Percentiles rank a stretch among this genome's conserved stretches.
Evolutionary conservation across 306 rosid species (phyloP).

Genomic region (Vigna radiata): DNA sequence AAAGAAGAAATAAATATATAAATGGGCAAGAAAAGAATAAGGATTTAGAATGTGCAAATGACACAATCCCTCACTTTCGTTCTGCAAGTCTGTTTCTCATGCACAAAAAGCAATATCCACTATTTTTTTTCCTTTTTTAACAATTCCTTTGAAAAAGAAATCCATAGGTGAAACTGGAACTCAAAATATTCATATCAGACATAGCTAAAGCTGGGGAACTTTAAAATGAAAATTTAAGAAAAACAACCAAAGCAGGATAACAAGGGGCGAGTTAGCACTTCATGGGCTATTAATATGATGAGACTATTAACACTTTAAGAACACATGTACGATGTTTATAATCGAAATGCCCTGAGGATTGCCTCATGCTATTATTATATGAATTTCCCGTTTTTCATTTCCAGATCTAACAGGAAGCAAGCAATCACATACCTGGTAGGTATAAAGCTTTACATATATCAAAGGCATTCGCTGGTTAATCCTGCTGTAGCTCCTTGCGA

Average conservation of each 20-base stretch:
- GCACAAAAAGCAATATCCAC: conserved; percentile 17
- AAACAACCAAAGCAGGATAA: conserved; percentile 2
- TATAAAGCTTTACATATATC: conserved; percentile 91
- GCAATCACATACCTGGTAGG: conserved; percentile 76
- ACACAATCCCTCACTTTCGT: conserved; percentile 9
- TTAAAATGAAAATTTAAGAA: background rate
- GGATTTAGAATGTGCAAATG: conserved; percentile 17
- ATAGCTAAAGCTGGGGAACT: conserved; percentile 24
- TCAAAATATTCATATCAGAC: conserved; percentile 6
- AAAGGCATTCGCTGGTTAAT: conserved; percentile 95
- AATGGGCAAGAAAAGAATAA: conserved; percentile 2
- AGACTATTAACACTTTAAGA: background rate
- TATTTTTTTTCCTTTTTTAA: background rate
- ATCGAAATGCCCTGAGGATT: conserved; percentile 7
- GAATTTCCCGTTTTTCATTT: conserved; percentile 13
- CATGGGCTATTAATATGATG: conserved; percentile 26
- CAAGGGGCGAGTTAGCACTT: background rate
- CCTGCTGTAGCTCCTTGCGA: conserved; percentile 90
- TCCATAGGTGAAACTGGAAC: conserved; percentile 29
- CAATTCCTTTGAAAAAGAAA: conserved; percentile 13
- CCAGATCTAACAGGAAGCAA: conserved; percentile 25
- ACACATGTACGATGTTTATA: background rate
- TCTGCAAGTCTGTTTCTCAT: conserved; percentile 5
- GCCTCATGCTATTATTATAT: background rate
- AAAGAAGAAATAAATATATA: conserved; percentile 30